Evolutionary conservation across 345 rosid genomes (phyloP).

Genomic region (Gossypium thurberi): DNA sequence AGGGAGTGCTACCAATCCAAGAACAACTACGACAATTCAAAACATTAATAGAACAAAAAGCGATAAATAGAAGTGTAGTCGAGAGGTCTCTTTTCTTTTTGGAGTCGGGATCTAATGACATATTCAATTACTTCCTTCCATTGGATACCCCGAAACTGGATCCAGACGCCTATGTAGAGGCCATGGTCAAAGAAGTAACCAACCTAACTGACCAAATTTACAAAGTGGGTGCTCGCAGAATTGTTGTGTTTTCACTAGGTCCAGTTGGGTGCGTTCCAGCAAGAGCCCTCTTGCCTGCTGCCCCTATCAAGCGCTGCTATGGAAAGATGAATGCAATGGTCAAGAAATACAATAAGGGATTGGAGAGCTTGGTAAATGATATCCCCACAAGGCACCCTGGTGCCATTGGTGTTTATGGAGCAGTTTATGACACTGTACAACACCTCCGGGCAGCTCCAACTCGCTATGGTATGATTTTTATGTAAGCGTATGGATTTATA

Average conservation of each 20-base stretch:
- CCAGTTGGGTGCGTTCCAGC: conserved; percentile 62
- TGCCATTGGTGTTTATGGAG: conserved; percentile 42
- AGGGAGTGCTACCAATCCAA: conserved; percentile 52
- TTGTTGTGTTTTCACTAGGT: conserved; percentile 48
- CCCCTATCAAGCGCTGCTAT: conserved; percentile 37
- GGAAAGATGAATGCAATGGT: conserved; percentile 56
- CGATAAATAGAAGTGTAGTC: conserved; percentile 20
- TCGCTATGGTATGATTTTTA: conserved; percentile 35
- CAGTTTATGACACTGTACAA: conserved; percentile 41
- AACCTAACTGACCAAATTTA: conserved; percentile 31
- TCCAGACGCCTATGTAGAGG: conserved; percentile 34
- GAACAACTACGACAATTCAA: conserved; percentile 46
- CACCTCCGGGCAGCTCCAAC: conserved; percentile 35
- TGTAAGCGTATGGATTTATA: background rate
- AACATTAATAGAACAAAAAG: conserved; percentile 32
- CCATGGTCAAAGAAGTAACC: conserved; percentile 37
- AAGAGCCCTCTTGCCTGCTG: conserved; percentile 41
- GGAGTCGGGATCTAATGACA: conserved; percentile 64
- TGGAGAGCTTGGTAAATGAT: conserved; percentile 36
- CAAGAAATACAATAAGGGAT: conserved; percentile 36
- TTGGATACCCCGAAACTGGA: conserved; percentile 23
- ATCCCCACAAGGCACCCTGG: conserved; percentile 34
- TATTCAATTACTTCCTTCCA: conserved; percentile 43
- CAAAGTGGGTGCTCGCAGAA: conserved; percentile 44
- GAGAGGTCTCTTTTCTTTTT: conserved; percentile 39